A percentile compares a stretch with the other conserved stretches of the same genome.
Conservation (phyloP, 2,329 filamentous ascomycete species). For the Botrytis fabae region DNA sequence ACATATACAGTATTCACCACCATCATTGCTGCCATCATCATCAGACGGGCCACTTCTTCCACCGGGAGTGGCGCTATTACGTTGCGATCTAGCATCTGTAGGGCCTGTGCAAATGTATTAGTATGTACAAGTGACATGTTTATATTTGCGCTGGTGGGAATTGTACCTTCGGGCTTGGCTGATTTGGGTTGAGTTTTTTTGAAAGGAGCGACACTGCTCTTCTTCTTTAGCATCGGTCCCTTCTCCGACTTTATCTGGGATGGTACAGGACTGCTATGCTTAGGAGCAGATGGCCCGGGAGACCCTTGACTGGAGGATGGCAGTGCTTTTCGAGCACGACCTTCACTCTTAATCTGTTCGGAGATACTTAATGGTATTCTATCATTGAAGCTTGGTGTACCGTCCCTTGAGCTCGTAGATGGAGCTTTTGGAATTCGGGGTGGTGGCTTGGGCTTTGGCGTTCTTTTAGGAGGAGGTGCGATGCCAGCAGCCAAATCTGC, state of each 20-base stretch:
- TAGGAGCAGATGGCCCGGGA: constrained; percentile 32
- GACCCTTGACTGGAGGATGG: constrained; percentile 35
- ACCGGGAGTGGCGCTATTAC: constrained; percentile 27
- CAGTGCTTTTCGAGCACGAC: constrained; percentile 34
- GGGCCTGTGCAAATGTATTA: constrained; percentile 10
- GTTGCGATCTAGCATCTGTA: constrained; percentile 24
- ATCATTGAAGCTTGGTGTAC: constrained; percentile 28
- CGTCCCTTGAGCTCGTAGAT: constrained; percentile 31
- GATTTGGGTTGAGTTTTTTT: constrained; percentile 31
- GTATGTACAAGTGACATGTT: not conserved
- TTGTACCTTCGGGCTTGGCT: constrained; percentile 31
- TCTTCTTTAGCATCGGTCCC: constrained; percentile 31
- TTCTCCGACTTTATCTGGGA: constrained; percentile 26
- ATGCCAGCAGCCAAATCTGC: constrained; percentile 17
- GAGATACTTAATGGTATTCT: constrained; percentile 35
- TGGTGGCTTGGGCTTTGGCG: constrained; percentile 25
- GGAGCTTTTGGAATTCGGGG: constrained; percentile 32
- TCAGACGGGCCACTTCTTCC: constrained; percentile 24
- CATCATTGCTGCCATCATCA: constrained; percentile 39
- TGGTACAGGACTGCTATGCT: constrained; percentile 29
- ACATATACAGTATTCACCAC: constrained; percentile 40
- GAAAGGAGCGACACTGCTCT: constrained; percentile 32
- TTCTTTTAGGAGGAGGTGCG: constrained; percentile 10
- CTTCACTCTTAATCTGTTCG: constrained; percentile 39
- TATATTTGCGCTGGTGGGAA: not conserved